Evolutionary conservation across 1,284 basidiomycete genomes (phyloP), one percentile per base, ranked within the genome.

Genomic region (Retiboletus flavoniger): DNA sequence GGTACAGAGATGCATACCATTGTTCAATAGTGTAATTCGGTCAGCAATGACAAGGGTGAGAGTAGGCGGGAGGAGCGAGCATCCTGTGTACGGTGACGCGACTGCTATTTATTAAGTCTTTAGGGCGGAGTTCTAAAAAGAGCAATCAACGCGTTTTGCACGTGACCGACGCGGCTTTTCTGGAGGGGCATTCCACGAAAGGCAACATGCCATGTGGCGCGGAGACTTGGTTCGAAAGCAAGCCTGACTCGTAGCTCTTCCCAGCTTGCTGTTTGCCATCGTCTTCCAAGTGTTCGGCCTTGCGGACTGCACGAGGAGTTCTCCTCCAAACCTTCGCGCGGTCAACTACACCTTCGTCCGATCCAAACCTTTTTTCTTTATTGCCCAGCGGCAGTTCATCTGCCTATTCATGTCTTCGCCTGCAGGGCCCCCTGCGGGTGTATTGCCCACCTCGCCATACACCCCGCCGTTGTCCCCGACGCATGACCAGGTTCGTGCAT

Each of bases 401-500:
- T 63, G 65, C 59, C 64, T 17, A 63, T 56, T 42, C 64, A 69
- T 72, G 71, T 72, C 69, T 49, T 51, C 64, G 35, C 57, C 64
- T 28, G 49, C 70, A 52, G 67, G 69, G 35, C 69, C 68, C 47
- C 70, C 74, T 26, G 60, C 72, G 66, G 54, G 67, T 58, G 63
- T 63, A 55, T 39, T 65, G 47, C 59, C 61, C 59, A 51, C 60
- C 24, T 55, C 63, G 9, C 2, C 63, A 19, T 63, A 67, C 46
- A 59, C 62, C 5, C 59, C 61, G 1, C 63, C 74, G 19, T 58
- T 78, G 40, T 51, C 56, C 34, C 75, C 75, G 19, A 75, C 74
- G 19, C 63, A 67, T 54, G 73, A 78, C 65, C 75, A 77, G 71
- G 75, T 78, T 53, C 46, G 75, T 72, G 40, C 49, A 53, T 57